phyloP scores from a whole-genome alignment of 2,329 filamentous ascomycete genomes.

The Leptographium lundbergii region DNA sequence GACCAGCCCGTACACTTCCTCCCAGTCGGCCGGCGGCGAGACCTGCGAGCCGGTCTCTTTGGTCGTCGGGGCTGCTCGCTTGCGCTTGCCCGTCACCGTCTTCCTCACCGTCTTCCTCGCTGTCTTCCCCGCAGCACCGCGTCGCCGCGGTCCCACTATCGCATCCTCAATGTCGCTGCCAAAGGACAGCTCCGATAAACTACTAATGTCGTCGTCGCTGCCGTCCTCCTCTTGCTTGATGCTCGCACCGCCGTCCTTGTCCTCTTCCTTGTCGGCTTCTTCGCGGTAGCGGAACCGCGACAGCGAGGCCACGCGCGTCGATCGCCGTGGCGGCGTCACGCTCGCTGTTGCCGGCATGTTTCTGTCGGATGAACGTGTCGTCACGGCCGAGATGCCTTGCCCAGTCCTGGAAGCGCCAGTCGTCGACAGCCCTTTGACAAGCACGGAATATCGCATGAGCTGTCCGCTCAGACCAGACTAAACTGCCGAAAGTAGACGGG shows the following conservation, averaged over 20 bases:
- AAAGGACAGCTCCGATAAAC: constrained; percentile 10
- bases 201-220: constrained; percentile 3
- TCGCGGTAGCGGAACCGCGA: constrained; percentile 12
- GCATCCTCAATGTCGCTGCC: constrained; percentile 23
- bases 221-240: background rate
- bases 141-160: constrained; percentile 9
- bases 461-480: background rate
- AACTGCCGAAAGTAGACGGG: background rate
- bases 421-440: background rate
- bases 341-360: background rate
- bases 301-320: constrained; percentile 8
- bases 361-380: background rate
- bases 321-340: constrained; percentile 3
- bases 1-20: constrained; percentile 64
- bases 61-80: constrained; percentile 17
- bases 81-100: constrained; percentile 17
- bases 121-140: background rate
- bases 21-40: constrained; percentile 77
- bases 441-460: background rate
- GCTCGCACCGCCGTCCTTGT: background rate
- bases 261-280: constrained; percentile 2
- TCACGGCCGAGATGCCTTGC: background rate
- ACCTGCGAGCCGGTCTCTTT: no score
- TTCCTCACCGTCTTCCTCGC: background rate
- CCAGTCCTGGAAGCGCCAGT: background rate